Evolutionary conservation across 805 yeast genomes (phyloP).

Genomic region (Teunomyces barrocoloradensis): DNA sequence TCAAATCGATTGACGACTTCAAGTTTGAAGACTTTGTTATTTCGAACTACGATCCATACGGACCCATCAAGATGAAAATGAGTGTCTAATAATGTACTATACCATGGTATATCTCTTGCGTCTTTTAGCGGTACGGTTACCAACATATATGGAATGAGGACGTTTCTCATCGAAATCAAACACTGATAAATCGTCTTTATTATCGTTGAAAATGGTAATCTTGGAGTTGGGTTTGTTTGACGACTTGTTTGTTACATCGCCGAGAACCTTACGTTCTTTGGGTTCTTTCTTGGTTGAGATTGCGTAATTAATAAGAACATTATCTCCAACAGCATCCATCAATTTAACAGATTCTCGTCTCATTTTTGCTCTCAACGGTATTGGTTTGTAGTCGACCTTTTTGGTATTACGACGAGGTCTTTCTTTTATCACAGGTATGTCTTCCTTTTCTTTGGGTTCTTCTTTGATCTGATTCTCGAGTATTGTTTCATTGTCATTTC

Average conservation of each 20-base stretch:
- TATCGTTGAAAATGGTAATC: neutral
- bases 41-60: conserved; percentile 74
- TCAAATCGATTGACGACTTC: conserved; percentile 80
- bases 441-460: neutral
- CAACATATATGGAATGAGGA: conserved; percentile 6
- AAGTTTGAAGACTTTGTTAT: conserved; percentile 85
- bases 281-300: conserved; percentile 2
- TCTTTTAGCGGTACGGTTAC: conserved; percentile 14
- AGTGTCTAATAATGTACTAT: conserved; percentile 58
- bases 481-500: too few species aligned
- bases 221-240: conserved; percentile 2
- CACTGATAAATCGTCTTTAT: conserved; percentile 7
- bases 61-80: conserved; percentile 92
- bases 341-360: conserved; percentile 60
- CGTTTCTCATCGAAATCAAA: conserved; percentile 10
- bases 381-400: conserved; percentile 63
- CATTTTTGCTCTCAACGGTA: conserved; percentile 66
- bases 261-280: conserved; percentile 4
- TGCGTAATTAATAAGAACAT: conserved; percentile 17
- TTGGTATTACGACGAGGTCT: conserved; percentile 53
- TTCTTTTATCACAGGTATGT: neutral
- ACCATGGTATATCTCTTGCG: conserved; percentile 8
- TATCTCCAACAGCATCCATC: conserved; percentile 56
- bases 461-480: neutral
- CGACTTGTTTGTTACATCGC: conserved; percentile 2